Conservation (phyloP, 805 yeast species). For the Blastobotrys attinorum region DNA sequence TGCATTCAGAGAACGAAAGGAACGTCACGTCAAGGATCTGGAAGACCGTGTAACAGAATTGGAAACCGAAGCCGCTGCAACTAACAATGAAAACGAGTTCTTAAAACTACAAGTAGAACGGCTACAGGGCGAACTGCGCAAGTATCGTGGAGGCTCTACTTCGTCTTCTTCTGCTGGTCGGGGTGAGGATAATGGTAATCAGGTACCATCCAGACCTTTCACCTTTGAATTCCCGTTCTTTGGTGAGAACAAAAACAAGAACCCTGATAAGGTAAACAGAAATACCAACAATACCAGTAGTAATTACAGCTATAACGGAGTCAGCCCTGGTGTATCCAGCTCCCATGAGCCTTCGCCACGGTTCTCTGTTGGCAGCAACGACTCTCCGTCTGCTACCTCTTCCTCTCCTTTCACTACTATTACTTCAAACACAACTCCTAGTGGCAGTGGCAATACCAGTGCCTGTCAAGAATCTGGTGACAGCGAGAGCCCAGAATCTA, state of each 20-base stretch:
- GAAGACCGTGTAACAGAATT: slow-evolving; percentile 68
- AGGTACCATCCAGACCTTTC: slow-evolving; percentile 23
- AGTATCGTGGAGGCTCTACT: slow-evolving; percentile 42
- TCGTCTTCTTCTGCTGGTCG: slow-evolving; percentile 8
- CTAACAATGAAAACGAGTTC: slow-evolving; percentile 63
- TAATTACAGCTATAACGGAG: background rate
- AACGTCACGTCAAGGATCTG: slow-evolving; percentile 72
- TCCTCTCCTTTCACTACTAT: slow-evolving; percentile 2
- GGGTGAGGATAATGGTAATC: background rate
- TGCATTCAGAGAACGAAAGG: slow-evolving; percentile 93
- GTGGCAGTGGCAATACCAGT: background rate
- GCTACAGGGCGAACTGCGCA: slow-evolving; percentile 61
- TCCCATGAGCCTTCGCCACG: background rate
- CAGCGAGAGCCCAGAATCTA: slow-evolving; percentile 56
- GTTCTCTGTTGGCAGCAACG: background rate
- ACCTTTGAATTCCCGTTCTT: slow-evolving; percentile 53
- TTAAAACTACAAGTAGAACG: slow-evolving; percentile 69
- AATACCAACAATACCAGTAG: background rate
- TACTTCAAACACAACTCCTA: background rate
- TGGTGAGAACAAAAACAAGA: slow-evolving; percentile 12
- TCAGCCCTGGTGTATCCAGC: slow-evolving; percentile 1
- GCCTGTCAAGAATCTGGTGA: background rate
- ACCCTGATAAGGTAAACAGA: background rate
- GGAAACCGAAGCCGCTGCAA: slow-evolving; percentile 64
- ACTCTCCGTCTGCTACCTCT: background rate